A percentile compares a stretch with the other conserved stretches of the same genome.
These are phyloP conservation scores for Trichoderma gracile DNA, from an alignment of 2,329 filamentous ascomycete species.

Conservation along the genomic window DNA sequence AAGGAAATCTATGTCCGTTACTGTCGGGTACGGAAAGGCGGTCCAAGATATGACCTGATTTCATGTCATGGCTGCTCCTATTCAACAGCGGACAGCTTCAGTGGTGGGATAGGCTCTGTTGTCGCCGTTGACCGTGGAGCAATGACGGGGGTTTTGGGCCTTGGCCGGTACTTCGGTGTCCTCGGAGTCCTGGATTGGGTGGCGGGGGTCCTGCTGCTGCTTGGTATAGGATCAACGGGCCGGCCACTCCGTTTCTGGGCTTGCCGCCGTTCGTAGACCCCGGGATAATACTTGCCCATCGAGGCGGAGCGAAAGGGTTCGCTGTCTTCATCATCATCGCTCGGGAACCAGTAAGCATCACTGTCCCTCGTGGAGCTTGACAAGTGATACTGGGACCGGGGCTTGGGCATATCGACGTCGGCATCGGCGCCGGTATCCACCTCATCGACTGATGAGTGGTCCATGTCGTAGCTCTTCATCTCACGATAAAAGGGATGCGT, in stretches of 20 bases:
- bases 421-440: conserved; percentile 11
- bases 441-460: background rate
- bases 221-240: conserved; percentile 9
- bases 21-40: background rate
- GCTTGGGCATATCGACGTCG: conserved; percentile 4
- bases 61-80: background rate
- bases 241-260: conserved; percentile 28
- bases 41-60: background rate
- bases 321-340: conserved; percentile 9
- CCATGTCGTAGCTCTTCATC: background rate
- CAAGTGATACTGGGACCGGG: background rate
- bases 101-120: conserved; percentile 1
- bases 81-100: conserved; percentile 4
- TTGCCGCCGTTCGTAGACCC: conserved; percentile 54
- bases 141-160: conserved; percentile 6
- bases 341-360: background rate
- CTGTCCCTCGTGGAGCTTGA: background rate
- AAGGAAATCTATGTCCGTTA: background rate
- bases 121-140: background rate
- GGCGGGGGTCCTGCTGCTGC: conserved; percentile 28
- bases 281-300: conserved; percentile 64
- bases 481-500: conserved; percentile 53
- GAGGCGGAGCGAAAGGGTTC: conserved; percentile 42
- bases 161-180: background rate
- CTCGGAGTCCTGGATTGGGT: background rate